These are phyloP conservation scores for Aegilops tauschii DNA, from an alignment of 176 grass and related monocot species.

Conservation along the genomic window DNA sequence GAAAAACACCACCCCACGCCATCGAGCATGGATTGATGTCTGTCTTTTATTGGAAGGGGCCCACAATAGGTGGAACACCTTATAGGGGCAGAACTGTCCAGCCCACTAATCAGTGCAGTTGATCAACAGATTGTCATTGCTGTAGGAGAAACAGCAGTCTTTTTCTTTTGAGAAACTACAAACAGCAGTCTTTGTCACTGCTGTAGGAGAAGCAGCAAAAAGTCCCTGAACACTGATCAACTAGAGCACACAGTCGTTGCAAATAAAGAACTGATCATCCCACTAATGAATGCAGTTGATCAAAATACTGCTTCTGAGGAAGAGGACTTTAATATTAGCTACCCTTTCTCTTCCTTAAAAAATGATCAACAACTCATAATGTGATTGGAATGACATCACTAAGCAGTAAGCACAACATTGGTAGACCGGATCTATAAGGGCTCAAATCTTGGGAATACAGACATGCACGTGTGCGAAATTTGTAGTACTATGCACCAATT, in stretches of 20 bases:
- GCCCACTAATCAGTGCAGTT: too few species aligned
- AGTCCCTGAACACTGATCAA: not conserved
- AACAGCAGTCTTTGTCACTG: not conserved
- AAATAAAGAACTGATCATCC: not conserved
- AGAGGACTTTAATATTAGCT: not conserved
- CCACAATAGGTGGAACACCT: not conserved
- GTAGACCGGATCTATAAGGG: not conserved
- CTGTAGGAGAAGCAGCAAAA: not conserved
- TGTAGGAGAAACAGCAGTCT: not conserved
- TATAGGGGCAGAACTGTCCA: not conserved
- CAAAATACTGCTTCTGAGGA: not conserved
- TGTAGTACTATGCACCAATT: not conserved
- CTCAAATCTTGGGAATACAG: not conserved
- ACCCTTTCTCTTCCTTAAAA: not conserved
- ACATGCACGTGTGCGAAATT: not conserved
- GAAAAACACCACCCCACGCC: too few species aligned
- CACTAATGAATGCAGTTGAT: not conserved
- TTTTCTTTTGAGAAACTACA: not conserved
- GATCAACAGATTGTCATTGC: too few species aligned
- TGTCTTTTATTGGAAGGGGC: not conserved
- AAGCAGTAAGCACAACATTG: not conserved
- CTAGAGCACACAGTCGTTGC: not conserved
- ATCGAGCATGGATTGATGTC: not conserved
- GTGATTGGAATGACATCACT: not conserved
- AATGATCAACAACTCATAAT: not conserved